These are phyloP conservation scores for Aquilaria malaccensis DNA, from an alignment of 345 rosid species.

Conservation along the genomic window DNA sequence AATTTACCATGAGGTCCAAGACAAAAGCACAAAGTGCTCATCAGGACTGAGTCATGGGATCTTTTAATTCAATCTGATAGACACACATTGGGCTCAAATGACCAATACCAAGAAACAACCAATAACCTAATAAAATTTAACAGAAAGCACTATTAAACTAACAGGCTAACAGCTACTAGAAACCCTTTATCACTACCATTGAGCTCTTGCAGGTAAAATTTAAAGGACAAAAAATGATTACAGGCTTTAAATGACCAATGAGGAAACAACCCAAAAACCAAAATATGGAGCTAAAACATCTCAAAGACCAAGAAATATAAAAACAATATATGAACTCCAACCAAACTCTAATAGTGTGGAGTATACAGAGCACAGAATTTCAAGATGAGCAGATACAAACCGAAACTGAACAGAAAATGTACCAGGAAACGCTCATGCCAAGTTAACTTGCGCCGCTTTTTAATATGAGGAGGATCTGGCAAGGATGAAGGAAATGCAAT, in stretches of 20 bases:
- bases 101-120: no score
- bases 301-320: neutral
- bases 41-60: neutral
- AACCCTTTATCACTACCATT: no score
- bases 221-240: no score
- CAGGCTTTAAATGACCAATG: no score
- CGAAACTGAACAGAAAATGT: constrained; percentile 12
- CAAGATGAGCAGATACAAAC: neutral
- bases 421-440: constrained; percentile 71
- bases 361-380: no score
- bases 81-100: neutral
- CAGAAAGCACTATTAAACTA: no score
- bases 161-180: no score
- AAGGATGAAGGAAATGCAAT: constrained; percentile 89
- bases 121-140: no score
- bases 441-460: constrained; percentile 66
- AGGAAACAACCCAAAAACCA: neutral
- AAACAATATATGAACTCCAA: neutral
- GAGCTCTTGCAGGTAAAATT: no score
- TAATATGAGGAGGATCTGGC: constrained; percentile 82
- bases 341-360: neutral
- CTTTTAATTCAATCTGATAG: neutral
- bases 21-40: neutral
- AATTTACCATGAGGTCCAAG: constrained; percentile 1
- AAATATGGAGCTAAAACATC: neutral